Base-by-base conservation (phyloP, 2,329 filamentous ascomycete species). In the Cadophora luteo-olivacea region DNA sequence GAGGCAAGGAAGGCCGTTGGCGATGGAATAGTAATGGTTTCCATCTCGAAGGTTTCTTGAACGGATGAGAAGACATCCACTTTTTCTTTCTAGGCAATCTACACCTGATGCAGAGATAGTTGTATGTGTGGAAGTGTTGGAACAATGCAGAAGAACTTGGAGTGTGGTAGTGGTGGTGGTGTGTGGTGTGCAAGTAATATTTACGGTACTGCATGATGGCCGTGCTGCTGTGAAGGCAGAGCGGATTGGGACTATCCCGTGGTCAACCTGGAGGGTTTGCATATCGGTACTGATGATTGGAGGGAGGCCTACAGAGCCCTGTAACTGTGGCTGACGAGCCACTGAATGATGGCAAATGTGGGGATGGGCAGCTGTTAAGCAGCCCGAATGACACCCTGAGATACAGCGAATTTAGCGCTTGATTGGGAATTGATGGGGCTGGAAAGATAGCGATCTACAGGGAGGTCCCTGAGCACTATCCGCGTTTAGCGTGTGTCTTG, bases 1-100 rank as follows among this genome's bases (percentile, higher is more conserved):
- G 78, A 80, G 75, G 78, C 77, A 68, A 84, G 82, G 76, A 85
- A 87, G 78, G 84, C 83, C 70, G 86, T 85, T 65, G 87, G 86
- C 63, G 86, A 87, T 69, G 87, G 86, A 72, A 89, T 87, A 76
- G 83, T 84, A 79, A 88, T 86, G 72, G 83, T 83, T 81, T 89
- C 87, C 84, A 86, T 86, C 77, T 71, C 70, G 74, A 72, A 14
- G 67, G 65, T 63, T 73, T 68, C 67, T 62, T 68, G 32, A 25
- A 68, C 6, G 16, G 54, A 38, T 48, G 64, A 45, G 41, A 62
- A 62, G 60, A 62, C 60, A 62, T 62, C 60, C 60, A 62, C 60
- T 62, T 33, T 1, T n/a, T 24, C n/a, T 49, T 19, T 49, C 45
- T 22, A 49, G 60, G 41, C 11, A n/a, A 22, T 62, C 60, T 33